Base-by-base conservation (phyloP, 2,329 filamentous ascomycete species). In the Aureobasidium sp. region DNA sequence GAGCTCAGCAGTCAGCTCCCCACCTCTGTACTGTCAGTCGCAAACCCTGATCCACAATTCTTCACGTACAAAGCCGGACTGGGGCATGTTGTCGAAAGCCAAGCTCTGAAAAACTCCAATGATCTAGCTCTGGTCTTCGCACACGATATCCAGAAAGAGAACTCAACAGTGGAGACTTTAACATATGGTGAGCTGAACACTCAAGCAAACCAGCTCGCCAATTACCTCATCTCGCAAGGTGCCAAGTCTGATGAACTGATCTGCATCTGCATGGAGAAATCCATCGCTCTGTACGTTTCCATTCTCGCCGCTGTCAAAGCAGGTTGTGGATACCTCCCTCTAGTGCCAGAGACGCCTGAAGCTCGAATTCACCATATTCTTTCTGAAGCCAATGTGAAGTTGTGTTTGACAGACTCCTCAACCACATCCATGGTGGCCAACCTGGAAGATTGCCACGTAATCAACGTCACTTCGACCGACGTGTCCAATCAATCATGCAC, bases 261-360 rank as follows among this genome's bases (percentile, higher is more conserved):
- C n/a, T 86, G 86, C 37, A 82, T 96, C 48, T 79, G 87, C 49
- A 87, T 95, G 82, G 84, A 92, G 25, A 95, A 94, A 70, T 92
- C 87, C 0, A 72, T 85, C 1, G 73, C 85, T 29, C 75, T 95
- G 0, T 96, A 96, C 69, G 79, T 86, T 31, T 81, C 85, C 0
- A 89, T 96, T 29, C 77, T 96, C 34, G 91, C 85, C 1, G 82
- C 87, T 25, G 73, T 90, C 36, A 95, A 95, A 69, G 77, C 84
- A 5, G 90, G 90, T 9, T 87, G 86, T 68, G 90, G 86, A 8
- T 94, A 95, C 69, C 75, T 96, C n/a, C 90, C 91, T 0, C 78
- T 96, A 4, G 80, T 90, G 0, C 88, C 89, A 0, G 84, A 82
- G n/a, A 88, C 87, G 0, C 90, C 91, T 0, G 25, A 70, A 0